Evolutionary conservation across 192 early-diverging fungal species (phyloP).

Genomic region (Thoreauomyces humboldtii): DNA sequence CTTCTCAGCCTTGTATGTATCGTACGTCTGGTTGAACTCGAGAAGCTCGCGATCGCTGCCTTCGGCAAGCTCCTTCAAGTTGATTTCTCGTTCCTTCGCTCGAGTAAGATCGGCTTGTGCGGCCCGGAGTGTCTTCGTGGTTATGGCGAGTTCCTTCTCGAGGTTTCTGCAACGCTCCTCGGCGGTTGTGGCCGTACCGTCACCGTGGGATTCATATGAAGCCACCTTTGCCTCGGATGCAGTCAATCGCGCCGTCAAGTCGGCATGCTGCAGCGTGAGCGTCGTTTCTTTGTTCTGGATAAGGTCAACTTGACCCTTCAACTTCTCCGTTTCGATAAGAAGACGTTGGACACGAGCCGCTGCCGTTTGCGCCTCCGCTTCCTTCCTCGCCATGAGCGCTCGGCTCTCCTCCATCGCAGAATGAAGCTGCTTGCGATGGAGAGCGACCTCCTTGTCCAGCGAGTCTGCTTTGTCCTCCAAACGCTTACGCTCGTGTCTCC

Average conservation of each 20-base stretch:
- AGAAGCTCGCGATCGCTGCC: constrained; percentile 62
- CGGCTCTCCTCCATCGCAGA: constrained; percentile 27
- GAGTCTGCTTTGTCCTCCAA: constrained; percentile 40
- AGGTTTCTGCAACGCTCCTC: constrained; percentile 17
- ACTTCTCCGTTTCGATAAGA: constrained; percentile 20
- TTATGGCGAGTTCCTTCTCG: constrained; percentile 22
- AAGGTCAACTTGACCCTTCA: constrained; percentile 26
- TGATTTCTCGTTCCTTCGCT: constrained; percentile 46
- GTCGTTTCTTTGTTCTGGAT: constrained; percentile 23
- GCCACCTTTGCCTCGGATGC: constrained; percentile 20
- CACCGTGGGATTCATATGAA: constrained; percentile 24
- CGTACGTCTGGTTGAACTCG: constrained; percentile 66
- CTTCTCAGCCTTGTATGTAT: constrained; percentile 60
- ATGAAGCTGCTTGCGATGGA: constrained; percentile 43
- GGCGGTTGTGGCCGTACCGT: constrained; percentile 4
- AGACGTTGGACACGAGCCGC: constrained; percentile 6
- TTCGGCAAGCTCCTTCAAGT: constrained; percentile 58
- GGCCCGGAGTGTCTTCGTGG: constrained; percentile 45
- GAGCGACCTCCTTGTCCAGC: constrained; percentile 44
- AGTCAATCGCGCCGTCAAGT: constrained; percentile 19
- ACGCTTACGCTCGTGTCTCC: constrained; percentile 35
- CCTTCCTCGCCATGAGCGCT: constrained; percentile 14
- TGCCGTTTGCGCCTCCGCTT: constrained; percentile 28
- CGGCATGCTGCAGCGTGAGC: constrained; percentile 3
- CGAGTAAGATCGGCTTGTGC: constrained; percentile 55